Conservation (phyloP, 352 stramenopile species). For the Globisporangium barbulae region DNA sequence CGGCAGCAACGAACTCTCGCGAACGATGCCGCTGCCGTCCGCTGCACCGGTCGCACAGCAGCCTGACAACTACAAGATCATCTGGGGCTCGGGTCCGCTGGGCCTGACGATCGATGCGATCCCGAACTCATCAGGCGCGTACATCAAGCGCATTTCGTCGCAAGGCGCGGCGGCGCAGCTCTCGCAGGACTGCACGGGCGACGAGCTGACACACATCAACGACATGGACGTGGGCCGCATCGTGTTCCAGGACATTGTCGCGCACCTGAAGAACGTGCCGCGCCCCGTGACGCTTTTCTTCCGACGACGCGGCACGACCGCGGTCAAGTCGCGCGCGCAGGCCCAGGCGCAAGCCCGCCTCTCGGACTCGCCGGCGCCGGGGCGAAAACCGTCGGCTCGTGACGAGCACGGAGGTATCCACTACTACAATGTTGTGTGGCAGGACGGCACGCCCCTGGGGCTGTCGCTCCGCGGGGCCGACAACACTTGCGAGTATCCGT, state of each 20-base stretch:
- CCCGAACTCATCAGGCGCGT: constrained; percentile 44
- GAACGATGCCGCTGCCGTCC: constrained; percentile 22
- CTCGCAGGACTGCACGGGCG: constrained; percentile 76
- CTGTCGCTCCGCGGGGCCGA: constrained; percentile 76
- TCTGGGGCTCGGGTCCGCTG: constrained; percentile 72
- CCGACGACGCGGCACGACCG: constrained; percentile 28
- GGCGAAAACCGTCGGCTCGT: constrained; percentile 25
- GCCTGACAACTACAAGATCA: constrained; percentile 70
- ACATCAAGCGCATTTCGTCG: constrained; percentile 81
- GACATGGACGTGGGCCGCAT: constrained; percentile 77
- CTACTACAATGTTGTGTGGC: constrained; percentile 85
- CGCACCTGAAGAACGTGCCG: constrained; percentile 72
- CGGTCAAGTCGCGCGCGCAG: constrained; percentile 18
- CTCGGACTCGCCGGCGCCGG: constrained; percentile 41
- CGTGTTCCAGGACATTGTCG: constrained; percentile 75
- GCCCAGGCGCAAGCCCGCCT: constrained; percentile 21
- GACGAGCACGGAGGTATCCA: constrained; percentile 36
- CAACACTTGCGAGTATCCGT: constrained; percentile 73
- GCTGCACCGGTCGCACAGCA: constrained; percentile 5
- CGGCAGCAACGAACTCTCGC: constrained; percentile 16
- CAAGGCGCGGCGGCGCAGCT: constrained; percentile 69
- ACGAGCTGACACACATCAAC: constrained; percentile 85
- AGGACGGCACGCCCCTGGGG: constrained; percentile 68
- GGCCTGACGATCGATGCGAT: constrained; percentile 83
- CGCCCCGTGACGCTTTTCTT: constrained; percentile 82